Conservation (phyloP, 495 filamentous ascomycete genomes). For the Collariella sp. region DNA sequence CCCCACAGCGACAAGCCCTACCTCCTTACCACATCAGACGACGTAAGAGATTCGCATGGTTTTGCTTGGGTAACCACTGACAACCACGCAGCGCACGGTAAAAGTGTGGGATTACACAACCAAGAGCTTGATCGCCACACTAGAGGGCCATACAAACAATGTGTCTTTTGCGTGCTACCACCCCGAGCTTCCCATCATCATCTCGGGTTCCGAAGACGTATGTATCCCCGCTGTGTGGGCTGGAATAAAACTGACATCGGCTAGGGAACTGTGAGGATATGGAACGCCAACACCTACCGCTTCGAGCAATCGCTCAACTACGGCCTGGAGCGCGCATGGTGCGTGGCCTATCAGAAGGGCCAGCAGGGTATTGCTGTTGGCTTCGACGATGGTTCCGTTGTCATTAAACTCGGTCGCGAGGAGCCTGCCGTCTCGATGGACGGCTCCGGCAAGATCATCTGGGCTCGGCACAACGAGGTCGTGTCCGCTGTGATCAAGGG, state of each 20-base stretch:
- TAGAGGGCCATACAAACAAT: constrained; percentile 96
- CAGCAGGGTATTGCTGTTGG: constrained; percentile 91
- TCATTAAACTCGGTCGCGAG: constrained; percentile 94
- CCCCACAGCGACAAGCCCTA: constrained; percentile 95
- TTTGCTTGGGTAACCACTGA: background rate
- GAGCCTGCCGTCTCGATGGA: constrained; percentile 98
- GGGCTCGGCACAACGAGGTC: constrained; percentile 90
- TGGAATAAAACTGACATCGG: background rate
- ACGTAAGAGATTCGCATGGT: constrained; percentile 29
- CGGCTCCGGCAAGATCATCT: constrained; percentile 86
- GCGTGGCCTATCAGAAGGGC: constrained; percentile 87
- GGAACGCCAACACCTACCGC: constrained; percentile 95
- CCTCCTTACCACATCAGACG: constrained; percentile 91
- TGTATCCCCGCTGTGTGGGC: background rate
- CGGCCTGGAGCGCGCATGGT: constrained; percentile 93
- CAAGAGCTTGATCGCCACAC: constrained; percentile 88
- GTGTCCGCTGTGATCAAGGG: constrained; percentile 93
- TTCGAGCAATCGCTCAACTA: constrained; percentile 94
- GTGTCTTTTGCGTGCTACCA: constrained; percentile 99
- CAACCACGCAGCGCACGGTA: constrained; percentile 51
- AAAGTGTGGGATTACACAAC: constrained; percentile 99
- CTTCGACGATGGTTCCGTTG: constrained; percentile 96
- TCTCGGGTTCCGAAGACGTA: constrained; percentile 92
- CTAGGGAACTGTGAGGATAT: constrained; percentile 86
- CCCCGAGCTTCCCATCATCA: constrained; percentile 92